Conservation (phyloP, 176 grass and related monocot species). For the Cenchrus americanus region DNA sequence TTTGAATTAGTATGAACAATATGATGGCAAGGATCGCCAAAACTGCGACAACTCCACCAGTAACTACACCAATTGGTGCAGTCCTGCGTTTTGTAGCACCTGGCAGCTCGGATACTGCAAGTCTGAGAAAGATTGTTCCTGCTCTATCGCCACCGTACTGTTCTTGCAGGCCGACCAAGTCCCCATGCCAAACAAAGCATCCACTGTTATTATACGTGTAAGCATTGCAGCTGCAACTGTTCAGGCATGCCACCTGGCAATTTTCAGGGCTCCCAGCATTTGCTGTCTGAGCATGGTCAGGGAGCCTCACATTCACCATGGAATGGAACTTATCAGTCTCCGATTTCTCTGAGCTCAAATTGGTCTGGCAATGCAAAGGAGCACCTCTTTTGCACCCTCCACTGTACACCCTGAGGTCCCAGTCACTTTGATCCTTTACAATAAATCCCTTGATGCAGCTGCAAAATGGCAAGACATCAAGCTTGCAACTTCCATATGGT, state of each 20-base stretch:
- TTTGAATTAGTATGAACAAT: slow-evolving; percentile 42
- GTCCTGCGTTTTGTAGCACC: slow-evolving; percentile 36
- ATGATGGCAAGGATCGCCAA: slow-evolving; percentile 17
- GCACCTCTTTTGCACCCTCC: slow-evolving; percentile 56
- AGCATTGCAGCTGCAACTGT: slow-evolving; percentile 60
- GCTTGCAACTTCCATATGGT: slow-evolving; percentile 56
- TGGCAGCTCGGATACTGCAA: slow-evolving; percentile 65
- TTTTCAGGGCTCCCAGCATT: slow-evolving; percentile 31
- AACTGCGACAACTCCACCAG: slow-evolving; percentile 31
- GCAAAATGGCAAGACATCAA: slow-evolving; percentile 37
- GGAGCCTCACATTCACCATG: slow-evolving; percentile 39
- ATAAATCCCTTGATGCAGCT: slow-evolving; percentile 61
- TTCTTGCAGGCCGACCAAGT: slow-evolving; percentile 60
- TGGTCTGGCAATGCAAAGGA: slow-evolving; percentile 51
- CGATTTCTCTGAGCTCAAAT: slow-evolving; percentile 4
- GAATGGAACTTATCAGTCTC: slow-evolving; percentile 55
- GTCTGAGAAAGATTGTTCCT: slow-evolving; percentile 62
- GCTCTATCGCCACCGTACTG: slow-evolving; percentile 18
- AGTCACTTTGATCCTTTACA: slow-evolving; percentile 39
- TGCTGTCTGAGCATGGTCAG: slow-evolving; percentile 38
- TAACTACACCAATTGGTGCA: slow-evolving; percentile 15
- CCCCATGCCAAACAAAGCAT: slow-evolving; percentile 63
- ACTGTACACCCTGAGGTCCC: slow-evolving; percentile 40
- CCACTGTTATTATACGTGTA: slow-evolving; percentile 49
- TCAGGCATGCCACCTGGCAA: slow-evolving; percentile 56